phyloP scores from a whole-genome alignment of 2,329 filamentous ascomycete genomes.

The Neofusicoccum cordaticola region DNA sequence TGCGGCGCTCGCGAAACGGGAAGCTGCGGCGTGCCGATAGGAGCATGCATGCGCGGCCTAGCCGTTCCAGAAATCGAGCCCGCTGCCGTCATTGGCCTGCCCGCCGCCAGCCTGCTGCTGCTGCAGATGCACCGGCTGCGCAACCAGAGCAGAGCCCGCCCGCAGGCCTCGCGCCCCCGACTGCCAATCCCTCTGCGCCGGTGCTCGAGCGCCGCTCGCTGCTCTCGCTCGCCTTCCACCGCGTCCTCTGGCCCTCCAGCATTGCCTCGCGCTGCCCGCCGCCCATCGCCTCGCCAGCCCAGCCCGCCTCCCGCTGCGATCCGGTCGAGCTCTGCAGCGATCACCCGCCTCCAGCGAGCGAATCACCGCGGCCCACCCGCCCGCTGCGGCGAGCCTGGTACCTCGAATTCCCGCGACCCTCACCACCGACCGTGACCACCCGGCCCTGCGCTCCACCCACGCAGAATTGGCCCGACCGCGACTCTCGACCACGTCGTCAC shows the following conservation, averaged over 20 bases:
- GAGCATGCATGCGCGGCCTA: constrained; percentile 1
- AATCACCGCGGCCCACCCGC: background rate
- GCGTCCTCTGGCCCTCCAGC: background rate
- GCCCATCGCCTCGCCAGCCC: background rate
- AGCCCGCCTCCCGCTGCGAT: background rate
- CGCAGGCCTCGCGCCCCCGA: background rate
- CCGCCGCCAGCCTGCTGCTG: background rate
- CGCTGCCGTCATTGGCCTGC: constrained; percentile 5
- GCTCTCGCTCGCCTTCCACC: constrained; percentile 7
- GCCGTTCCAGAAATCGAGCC: constrained; percentile 4
- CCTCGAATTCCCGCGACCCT: background rate
- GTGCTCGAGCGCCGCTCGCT: background rate
- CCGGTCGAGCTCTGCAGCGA: constrained; percentile 1
- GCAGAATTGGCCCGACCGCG: background rate
- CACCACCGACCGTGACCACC: background rate
- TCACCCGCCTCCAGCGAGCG: background rate
- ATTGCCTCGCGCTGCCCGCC: background rate
- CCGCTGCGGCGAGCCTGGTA: background rate
- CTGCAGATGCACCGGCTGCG: background rate
- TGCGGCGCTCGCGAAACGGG: constrained; percentile 9
- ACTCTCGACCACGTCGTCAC: background rate
- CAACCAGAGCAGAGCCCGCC: background rate
- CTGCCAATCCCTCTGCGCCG: background rate
- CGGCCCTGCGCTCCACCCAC: background rate
- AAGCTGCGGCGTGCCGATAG: background rate